Base-by-base conservation (phyloP, 2,329 filamentous ascomycete genomes). In the Dactylella cylindrospora region DNA sequence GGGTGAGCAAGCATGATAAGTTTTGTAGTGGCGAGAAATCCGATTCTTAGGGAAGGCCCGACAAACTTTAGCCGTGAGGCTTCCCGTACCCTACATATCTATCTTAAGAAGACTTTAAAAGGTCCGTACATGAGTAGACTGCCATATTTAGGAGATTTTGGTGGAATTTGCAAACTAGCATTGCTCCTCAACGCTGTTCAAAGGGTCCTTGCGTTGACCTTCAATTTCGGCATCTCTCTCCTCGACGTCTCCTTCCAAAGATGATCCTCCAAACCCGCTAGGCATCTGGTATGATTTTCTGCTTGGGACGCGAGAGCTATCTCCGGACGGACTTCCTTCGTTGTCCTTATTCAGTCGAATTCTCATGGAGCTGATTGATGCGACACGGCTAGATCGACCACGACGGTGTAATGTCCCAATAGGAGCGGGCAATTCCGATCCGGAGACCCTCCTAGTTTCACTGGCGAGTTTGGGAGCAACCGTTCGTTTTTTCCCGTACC, bases 241-340 rank as follows among this genome's bases (percentile, higher is more conserved):
- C 4, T 44, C 38, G 20, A n/a, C 9, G 23, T 12, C 33, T 33
- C 26, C n/a, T n/a, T n/a, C n/a, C n/a, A n/a, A 44, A 7, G 43
- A 31, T 20, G 49, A 39, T 22, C 45, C 49, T 5, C 44, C 49
- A 50, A 62, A 43, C 35, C 57, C 46, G 23, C 47, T 44, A 50
- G 49, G 43, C 41, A 53, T 49, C 20, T 53, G 47, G 57, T 41
- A 43, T n/a, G 25, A 38, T 29, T 44, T 35, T 26, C 25, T 17
- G 20, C 19, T 45, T 13, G 28, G 15, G 10, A 6, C 20, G 23
- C 25, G 36, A n/a, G 32, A 22, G n/a, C 13, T 9, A 13, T 32
- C 32, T 13, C n/a, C n/a, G n/a, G n/a, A n/a, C n/a, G n/a, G n/a
- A n/a, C n/a, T n/a, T n/a, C n/a, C n/a, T n/a, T n/a, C n/a, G n/a